Percentiles rank a stretch among this genome's conserved stretches.
Conservation (phyloP, 495 filamentous ascomycete genomes). For the Annulohypoxylon maeteangense region DNA sequence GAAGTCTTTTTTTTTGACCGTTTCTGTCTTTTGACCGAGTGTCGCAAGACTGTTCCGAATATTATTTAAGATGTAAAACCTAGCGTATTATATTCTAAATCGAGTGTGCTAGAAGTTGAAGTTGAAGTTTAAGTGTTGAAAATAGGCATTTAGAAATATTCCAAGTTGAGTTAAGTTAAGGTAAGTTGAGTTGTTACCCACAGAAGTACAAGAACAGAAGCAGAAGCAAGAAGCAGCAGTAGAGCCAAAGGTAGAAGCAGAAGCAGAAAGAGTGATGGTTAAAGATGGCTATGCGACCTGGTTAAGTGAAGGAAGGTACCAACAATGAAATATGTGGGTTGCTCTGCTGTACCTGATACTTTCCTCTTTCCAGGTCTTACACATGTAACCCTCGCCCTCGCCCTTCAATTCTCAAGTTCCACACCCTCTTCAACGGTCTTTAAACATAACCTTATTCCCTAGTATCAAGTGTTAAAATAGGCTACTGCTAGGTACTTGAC, state of each 20-base stretch:
- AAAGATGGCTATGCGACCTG: constrained; percentile 14
- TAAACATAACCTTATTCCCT: neutral
- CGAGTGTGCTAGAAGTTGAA: neutral
- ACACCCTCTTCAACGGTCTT: constrained; percentile 5
- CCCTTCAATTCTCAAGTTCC: neutral
- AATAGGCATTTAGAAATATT: no score
- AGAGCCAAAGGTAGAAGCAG: neutral
- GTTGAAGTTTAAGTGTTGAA: neutral
- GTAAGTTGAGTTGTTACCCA: neutral
- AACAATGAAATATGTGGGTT: constrained; percentile 19
- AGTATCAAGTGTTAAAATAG: neutral
- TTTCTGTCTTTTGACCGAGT: constrained; percentile 4
- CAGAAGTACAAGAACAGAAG: neutral
- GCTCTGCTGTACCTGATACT: constrained; percentile 6
- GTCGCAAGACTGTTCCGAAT: neutral
- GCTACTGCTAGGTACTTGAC: neutral
- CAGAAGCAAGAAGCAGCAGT: neutral
- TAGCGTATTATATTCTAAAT: neutral
- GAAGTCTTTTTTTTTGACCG: neutral
- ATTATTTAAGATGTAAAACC: neutral
- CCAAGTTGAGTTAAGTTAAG: neutral
- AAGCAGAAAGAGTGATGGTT: neutral
- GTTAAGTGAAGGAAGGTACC: constrained; percentile 20
- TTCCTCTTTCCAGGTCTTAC: constrained; percentile 8
- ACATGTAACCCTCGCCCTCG: constrained; percentile 1